Conservation (phyloP, 441 rosid genomes). For the Brassica balearica region DNA sequence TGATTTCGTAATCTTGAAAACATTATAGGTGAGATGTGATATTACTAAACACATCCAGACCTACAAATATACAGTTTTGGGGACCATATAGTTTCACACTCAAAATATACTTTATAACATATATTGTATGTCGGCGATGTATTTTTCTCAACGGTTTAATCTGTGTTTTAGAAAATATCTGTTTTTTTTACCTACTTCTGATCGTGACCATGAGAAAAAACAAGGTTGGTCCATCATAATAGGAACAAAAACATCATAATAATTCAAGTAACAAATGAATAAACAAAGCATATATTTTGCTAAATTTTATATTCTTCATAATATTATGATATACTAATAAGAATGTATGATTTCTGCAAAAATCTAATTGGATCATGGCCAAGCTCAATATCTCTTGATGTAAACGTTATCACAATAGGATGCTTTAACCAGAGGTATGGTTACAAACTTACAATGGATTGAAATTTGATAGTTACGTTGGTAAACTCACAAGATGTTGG, state of each 20-base stretch:
- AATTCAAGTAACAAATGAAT: background rate
- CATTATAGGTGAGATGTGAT: background rate
- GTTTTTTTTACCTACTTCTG: background rate
- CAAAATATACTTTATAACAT: background rate
- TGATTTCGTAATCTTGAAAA: conserved; percentile 17
- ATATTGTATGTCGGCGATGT: conserved; percentile 1
- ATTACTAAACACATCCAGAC: conserved; percentile 1
- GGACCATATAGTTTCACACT: conserved; percentile 18
- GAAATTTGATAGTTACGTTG: background rate
- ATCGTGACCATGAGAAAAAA: conserved; percentile 2
- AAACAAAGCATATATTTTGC: background rate
- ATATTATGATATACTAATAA: background rate
- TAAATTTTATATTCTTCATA: background rate
- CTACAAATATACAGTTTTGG: background rate
- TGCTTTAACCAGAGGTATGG: background rate
- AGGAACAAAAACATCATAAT: background rate
- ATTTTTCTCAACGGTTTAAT: background rate
- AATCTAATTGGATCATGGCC: no score
- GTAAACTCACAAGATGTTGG: no score
- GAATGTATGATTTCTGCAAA: no score
- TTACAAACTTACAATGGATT: background rate
- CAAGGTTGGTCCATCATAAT: background rate
- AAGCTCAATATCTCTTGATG: no score
- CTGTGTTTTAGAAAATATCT: conserved; percentile 4
- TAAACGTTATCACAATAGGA: no score